A percentile compares a stretch with the other conserved stretches of the same genome.
These are phyloP conservation scores for Ceratocystis colombiana DNA, from an alignment of 2,329 filamentous ascomycete species.

Conservation along the genomic window DNA sequence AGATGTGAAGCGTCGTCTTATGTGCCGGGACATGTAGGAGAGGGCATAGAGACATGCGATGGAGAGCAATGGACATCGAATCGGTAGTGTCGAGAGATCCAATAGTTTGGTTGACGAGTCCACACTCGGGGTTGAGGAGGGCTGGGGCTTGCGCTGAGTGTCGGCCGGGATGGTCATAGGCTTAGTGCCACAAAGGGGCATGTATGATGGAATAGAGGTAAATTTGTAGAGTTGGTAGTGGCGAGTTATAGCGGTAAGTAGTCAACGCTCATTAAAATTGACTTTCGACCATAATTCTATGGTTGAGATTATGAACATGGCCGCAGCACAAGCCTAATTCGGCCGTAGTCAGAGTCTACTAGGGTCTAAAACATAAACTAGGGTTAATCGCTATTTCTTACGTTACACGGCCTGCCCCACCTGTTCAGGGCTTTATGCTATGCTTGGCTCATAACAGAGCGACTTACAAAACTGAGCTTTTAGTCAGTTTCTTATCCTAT, in stretches of 20 bases:
- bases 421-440: background rate
- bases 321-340: background rate
- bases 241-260: background rate
- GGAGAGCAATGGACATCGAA: background rate
- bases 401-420: background rate
- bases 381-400: background rate
- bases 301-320: slow-evolving; percentile 26
- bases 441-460: background rate
- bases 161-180: slow-evolving; percentile 40
- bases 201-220: slow-evolving; percentile 66
- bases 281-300: slow-evolving; percentile 33
- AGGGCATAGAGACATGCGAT: slow-evolving; percentile 1
- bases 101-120: slow-evolving; percentile 54
- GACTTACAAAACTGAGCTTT: slow-evolving; percentile 1
- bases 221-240: slow-evolving; percentile 34
- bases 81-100: slow-evolving; percentile 27
- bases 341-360: background rate
- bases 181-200: slow-evolving; percentile 48
- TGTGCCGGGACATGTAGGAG: slow-evolving; percentile 31
- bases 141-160: slow-evolving; percentile 48
- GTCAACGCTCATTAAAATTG: background rate
- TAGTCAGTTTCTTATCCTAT: background rate
- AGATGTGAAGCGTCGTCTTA: slow-evolving; percentile 41
- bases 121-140: slow-evolving; percentile 49
- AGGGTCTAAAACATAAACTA: background rate